phyloP scores from a whole-genome alignment of 768 basidiomycete genomes.

The Pulveroboletus frians region DNA sequence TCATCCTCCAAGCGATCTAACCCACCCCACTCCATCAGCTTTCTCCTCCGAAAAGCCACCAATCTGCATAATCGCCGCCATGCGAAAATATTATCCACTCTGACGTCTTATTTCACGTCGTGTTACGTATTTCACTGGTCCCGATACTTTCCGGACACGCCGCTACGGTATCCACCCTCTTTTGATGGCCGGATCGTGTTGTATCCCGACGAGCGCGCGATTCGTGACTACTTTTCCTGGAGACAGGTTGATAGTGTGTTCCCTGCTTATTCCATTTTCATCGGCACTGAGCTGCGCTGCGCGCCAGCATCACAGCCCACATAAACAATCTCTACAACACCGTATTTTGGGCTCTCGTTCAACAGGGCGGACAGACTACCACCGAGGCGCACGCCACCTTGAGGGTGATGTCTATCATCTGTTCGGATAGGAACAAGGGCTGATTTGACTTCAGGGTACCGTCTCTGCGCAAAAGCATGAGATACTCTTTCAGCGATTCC shows the following conservation, averaged over 20 bases:
- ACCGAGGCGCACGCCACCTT: slow-evolving; percentile 79
- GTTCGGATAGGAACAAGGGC: neutral
- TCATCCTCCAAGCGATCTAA: neutral
- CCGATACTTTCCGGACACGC: slow-evolving; percentile 65
- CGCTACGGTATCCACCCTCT: slow-evolving; percentile 77
- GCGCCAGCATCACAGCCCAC: slow-evolving; percentile 58
- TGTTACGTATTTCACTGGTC: slow-evolving; percentile 87
- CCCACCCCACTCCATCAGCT: slow-evolving; percentile 44
- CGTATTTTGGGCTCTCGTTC: slow-evolving; percentile 88
- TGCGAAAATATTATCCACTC: slow-evolving; percentile 79
- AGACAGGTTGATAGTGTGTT: slow-evolving; percentile 89
- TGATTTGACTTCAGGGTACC: slow-evolving; percentile 59
- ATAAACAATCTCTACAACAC: slow-evolving; percentile 99
- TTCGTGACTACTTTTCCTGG: slow-evolving; percentile 95
- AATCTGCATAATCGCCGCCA: slow-evolving; percentile 79
- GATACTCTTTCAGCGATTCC: slow-evolving; percentile 75
- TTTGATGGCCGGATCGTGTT: slow-evolving; percentile 88
- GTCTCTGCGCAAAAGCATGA: slow-evolving; percentile 89
- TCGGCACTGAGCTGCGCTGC: slow-evolving; percentile 14
- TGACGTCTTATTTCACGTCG: slow-evolving; percentile 87
- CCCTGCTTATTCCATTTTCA: neutral
- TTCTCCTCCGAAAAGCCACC: slow-evolving; percentile 74
- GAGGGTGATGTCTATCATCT: slow-evolving; percentile 41
- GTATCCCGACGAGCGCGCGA: slow-evolving; percentile 67
- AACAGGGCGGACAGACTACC: slow-evolving; percentile 71